A percentile compares a stretch with the other conserved stretches of the same genome.
Evolutionary conservation across 192 early-diverging fungal genomes (phyloP).

Genomic region (Geranomyces michiganensis): DNA sequence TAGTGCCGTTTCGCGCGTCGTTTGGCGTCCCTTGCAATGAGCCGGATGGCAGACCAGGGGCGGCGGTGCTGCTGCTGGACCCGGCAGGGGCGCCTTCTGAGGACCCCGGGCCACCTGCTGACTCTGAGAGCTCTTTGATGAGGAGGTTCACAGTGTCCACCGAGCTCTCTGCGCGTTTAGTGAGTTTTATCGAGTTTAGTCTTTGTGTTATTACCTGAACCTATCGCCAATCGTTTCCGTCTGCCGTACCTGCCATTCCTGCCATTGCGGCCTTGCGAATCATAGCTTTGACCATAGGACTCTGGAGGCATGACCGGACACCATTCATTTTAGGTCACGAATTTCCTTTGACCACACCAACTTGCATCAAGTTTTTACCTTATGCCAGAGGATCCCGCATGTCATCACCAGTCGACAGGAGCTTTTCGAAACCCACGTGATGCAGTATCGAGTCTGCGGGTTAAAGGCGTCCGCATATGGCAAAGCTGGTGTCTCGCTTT

Average conservation of each 20-base stretch:
- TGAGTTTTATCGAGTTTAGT: too few relatives aligned
- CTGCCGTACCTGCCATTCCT: conserved; percentile 54
- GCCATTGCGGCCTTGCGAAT: conserved; percentile 61
- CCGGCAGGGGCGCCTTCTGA: conserved; percentile 4
- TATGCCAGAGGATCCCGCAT: conserved; percentile 68
- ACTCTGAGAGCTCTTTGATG: conserved; percentile 23
- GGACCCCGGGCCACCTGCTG: background rate
- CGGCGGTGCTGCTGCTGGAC: too few relatives aligned
- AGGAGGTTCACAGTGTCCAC: conserved; percentile 50
- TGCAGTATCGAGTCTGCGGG: conserved; percentile 65
- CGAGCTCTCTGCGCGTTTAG: conserved; percentile 56
- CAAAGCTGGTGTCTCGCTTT: conserved; percentile 56
- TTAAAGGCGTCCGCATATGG: conserved; percentile 75
- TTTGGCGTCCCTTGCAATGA: too few relatives aligned
- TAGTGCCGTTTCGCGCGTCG: too few relatives aligned
- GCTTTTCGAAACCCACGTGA: conserved; percentile 59
- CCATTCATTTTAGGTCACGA: too few relatives aligned
- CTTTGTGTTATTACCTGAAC: too few relatives aligned
- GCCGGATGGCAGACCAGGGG: too few relatives aligned
- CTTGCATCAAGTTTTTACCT: too few relatives aligned
- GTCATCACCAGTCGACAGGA: conserved; percentile 57
- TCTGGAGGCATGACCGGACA: conserved; percentile 35
- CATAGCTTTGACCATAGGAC: conserved; percentile 70
- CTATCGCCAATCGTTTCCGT: too few relatives aligned
- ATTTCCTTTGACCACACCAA: too few relatives aligned